Evolutionary conservation across 805 yeast species (phyloP).

Genomic region (Blastobotrys robertii): DNA sequence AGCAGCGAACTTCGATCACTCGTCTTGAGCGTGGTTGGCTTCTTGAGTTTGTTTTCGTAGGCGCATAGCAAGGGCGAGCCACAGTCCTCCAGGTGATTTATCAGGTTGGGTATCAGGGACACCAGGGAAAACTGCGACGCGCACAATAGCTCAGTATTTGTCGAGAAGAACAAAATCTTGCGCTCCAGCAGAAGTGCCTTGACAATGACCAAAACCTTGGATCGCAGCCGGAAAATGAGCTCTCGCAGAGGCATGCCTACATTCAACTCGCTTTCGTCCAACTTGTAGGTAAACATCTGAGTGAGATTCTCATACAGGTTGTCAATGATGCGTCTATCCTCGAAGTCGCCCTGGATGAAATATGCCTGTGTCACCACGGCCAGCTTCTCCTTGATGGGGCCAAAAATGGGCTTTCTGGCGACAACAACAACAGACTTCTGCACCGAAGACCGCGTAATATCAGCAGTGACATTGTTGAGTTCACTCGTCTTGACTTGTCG

Average conservation of each 20-base stretch:
- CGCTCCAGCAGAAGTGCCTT: conserved; percentile 73
- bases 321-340: conserved; percentile 57
- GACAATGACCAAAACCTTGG: conserved; percentile 52
- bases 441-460: conserved; percentile 74
- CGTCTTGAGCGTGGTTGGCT: conserved; percentile 61
- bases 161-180: conserved; percentile 65
- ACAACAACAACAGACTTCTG: conserved; percentile 87
- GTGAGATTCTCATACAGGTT: conserved; percentile 55
- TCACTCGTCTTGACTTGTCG: conserved; percentile 65
- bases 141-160: conserved; percentile 70
- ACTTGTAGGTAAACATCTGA: conserved; percentile 25
- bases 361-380: conserved; percentile 82
- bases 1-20: conserved; percentile 71
- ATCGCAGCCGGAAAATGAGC: conserved; percentile 47
- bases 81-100: conserved; percentile 61
- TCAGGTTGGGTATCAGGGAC: conserved; percentile 71
- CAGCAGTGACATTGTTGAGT: conserved; percentile 45
- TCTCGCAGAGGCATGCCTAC: conserved; percentile 67
- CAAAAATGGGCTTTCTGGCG: conserved; percentile 76
- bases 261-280: conserved; percentile 50
- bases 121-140: conserved; percentile 75
- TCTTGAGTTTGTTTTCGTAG: conserved; percentile 39
- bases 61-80: conserved; percentile 67
- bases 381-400: conserved; percentile 78
- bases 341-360: conserved; percentile 71